Evolutionary conservation across 2,329 filamentous ascomycete species (phyloP).

Genomic region (Phialophora macrospora): DNA sequence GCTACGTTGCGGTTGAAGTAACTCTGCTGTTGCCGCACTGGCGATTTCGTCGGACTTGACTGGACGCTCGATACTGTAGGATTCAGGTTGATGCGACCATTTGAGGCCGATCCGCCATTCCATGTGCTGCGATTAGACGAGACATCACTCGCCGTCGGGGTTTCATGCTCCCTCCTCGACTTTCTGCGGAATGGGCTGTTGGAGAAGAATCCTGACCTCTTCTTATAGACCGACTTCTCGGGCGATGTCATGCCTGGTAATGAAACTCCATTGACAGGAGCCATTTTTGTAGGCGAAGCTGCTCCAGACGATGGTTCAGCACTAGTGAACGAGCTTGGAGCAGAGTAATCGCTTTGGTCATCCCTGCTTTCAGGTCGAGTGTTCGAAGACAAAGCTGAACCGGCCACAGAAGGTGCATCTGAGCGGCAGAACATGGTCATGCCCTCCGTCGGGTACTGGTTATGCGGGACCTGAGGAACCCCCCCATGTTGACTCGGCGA

Average conservation of each 20-base stretch:
- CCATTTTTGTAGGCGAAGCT: slow-evolving; percentile 71
- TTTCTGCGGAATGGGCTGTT: slow-evolving; percentile 91
- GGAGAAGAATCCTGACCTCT: slow-evolving; percentile 86
- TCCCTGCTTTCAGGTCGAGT: slow-evolving; percentile 81
- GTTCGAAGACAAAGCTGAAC: slow-evolving; percentile 66
- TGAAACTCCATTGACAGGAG: slow-evolving; percentile 46
- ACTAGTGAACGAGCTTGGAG: slow-evolving; percentile 86
- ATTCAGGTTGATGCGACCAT: slow-evolving; percentile 36
- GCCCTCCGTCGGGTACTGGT: slow-evolving; percentile 90
- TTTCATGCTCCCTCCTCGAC: slow-evolving; percentile 76
- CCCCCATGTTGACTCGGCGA: slow-evolving; percentile 66
- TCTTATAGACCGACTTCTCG: slow-evolving; percentile 71
- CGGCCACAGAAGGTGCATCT: slow-evolving; percentile 69
- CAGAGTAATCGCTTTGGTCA: slow-evolving; percentile 88
- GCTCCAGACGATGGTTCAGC: slow-evolving; percentile 77
- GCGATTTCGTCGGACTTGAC: slow-evolving; percentile 52
- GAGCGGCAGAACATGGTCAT: slow-evolving; percentile 97
- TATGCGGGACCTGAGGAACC: slow-evolving; percentile 77
- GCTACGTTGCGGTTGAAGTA: slow-evolving; percentile 48
- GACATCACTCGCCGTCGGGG: slow-evolving; percentile 44
- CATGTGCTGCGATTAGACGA: slow-evolving; percentile 59
- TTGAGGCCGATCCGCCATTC: slow-evolving; percentile 46
- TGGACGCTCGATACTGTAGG: slow-evolving; percentile 44
- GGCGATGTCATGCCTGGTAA: slow-evolving; percentile 55
- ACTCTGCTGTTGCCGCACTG: slow-evolving; percentile 41